These are phyloP conservation scores for Pilaira anomala DNA, from an alignment of 192 early-diverging fungal species.

Conservation along the genomic window DNA sequence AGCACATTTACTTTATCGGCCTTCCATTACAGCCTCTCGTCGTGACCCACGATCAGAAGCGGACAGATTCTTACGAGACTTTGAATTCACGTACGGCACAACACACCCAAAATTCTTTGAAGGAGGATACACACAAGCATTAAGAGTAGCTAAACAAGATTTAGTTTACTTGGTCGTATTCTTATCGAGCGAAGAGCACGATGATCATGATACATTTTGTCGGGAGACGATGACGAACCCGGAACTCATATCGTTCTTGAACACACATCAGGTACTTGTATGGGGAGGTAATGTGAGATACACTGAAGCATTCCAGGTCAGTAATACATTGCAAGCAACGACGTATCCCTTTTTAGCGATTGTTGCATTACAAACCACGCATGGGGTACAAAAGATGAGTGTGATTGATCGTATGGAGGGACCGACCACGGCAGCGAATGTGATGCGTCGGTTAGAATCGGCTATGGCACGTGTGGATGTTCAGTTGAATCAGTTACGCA, in stretches of 20 bases:
- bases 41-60: slow-evolving; percentile 61
- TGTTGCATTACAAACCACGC: slow-evolving; percentile 54
- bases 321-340: slow-evolving; percentile 66
- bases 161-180: slow-evolving; percentile 71
- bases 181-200: slow-evolving; percentile 76
- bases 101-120: slow-evolving; percentile 73
- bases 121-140: slow-evolving; percentile 59
- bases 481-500: slow-evolving; percentile 51
- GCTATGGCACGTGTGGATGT: slow-evolving; percentile 57
- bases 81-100: slow-evolving; percentile 67
- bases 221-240: slow-evolving; percentile 55
- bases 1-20: slow-evolving; percentile 16
- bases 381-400: slow-evolving; percentile 40
- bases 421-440: slow-evolving; percentile 35
- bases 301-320: slow-evolving; percentile 70
- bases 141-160: slow-evolving; percentile 68
- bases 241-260: slow-evolving; percentile 3
- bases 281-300: slow-evolving; percentile 76
- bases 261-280: slow-evolving; percentile 34
- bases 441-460: slow-evolving; percentile 46
- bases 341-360: slow-evolving; percentile 82
- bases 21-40: slow-evolving; percentile 14
- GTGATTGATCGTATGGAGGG: slow-evolving; percentile 72
- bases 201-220: slow-evolving; percentile 70
- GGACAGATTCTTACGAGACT: slow-evolving; percentile 63